phyloP scores from a whole-genome alignment of 768 basidiomycete genomes.

The Daedaleopsis sinensis region DNA sequence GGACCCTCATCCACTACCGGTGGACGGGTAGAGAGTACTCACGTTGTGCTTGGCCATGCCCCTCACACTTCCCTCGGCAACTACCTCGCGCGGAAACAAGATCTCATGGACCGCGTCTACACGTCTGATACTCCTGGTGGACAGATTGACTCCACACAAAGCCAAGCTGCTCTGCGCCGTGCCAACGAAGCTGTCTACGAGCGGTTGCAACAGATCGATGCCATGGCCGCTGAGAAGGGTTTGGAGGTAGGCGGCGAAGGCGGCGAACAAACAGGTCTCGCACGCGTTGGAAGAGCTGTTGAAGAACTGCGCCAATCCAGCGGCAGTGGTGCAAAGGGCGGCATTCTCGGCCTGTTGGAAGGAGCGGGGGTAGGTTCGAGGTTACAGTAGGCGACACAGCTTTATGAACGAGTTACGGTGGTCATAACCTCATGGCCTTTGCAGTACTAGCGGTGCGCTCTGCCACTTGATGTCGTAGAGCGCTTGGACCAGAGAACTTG shows the following conservation, averaged over 20 bases:
- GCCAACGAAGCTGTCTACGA: constrained; percentile 53
- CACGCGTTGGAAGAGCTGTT: constrained; percentile 51
- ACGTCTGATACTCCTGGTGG: constrained; percentile 11
- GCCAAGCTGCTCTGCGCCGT: constrained; percentile 38
- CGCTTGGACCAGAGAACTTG: too few relatives aligned
- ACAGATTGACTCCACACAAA: neutral
- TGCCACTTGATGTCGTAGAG: too few relatives aligned
- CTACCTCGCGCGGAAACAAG: constrained; percentile 48
- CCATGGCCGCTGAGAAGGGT: constrained; percentile 43
- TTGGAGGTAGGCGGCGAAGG: constrained; percentile 47
- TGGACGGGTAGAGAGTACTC: neutral
- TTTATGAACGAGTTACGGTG: neutral
- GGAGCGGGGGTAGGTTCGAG: constrained; percentile 36
- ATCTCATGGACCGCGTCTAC: constrained; percentile 41
- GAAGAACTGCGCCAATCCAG: constrained; percentile 29
- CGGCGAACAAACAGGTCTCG: constrained; percentile 46
- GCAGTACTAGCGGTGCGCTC: too few relatives aligned
- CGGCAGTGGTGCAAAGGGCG: constrained; percentile 29
- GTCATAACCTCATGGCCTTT: too few relatives aligned
- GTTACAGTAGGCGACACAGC: too few relatives aligned
- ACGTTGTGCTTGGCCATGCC: constrained; percentile 24
- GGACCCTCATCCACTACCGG: neutral
- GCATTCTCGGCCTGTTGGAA: constrained; percentile 50
- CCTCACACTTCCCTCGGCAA: constrained; percentile 36
- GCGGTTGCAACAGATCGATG: constrained; percentile 56